These are phyloP conservation scores for Metarhizium robertsii DNA, from an alignment of 2,329 filamentous ascomycete species.

Conservation along the genomic window DNA sequence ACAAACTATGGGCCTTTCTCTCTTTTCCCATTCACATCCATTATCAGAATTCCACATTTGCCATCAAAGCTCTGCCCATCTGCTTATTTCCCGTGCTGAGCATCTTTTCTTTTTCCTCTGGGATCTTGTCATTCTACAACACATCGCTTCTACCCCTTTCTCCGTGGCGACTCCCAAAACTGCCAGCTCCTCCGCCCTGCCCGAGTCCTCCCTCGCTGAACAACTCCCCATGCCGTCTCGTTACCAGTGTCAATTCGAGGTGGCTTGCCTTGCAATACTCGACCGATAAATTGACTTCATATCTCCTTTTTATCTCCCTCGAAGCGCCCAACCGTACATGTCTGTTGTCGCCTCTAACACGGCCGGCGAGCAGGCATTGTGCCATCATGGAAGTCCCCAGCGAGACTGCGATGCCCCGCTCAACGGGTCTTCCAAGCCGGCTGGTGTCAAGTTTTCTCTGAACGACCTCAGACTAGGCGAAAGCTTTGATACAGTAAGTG, in stretches of 20 bases:
- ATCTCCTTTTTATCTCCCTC: not conserved
- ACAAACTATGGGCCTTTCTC: not conserved
- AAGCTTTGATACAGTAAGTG: constrained; percentile 9
- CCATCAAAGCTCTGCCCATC: too few species aligned
- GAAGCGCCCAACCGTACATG: constrained; percentile 2
- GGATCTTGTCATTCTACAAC: not conserved
- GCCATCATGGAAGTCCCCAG: not conserved
- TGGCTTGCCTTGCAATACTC: not conserved
- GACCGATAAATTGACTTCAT: not conserved
- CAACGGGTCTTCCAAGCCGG: not conserved
- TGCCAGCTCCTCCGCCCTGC: too few species aligned
- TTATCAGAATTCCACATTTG: not conserved
- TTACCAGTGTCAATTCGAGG: not conserved
- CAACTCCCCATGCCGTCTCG: not conserved
- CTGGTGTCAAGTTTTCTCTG: constrained; percentile 4
- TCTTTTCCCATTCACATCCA: not conserved
- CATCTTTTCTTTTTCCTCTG: not conserved
- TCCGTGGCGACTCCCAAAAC: too few species aligned
- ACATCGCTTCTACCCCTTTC: too few species aligned
- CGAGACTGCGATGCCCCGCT: constrained; percentile 2
- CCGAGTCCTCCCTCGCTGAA: too few species aligned
- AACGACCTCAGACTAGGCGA: constrained; percentile 6
- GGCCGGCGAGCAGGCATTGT: not conserved
- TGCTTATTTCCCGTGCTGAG: not conserved
- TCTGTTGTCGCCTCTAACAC: constrained; percentile 4